Percentiles rank a stretch among this genome's conserved stretches.
These are phyloP conservation scores for Prillingera fragicola DNA, from an alignment of 1,284 basidiomycete species.

Conservation along the genomic window DNA sequence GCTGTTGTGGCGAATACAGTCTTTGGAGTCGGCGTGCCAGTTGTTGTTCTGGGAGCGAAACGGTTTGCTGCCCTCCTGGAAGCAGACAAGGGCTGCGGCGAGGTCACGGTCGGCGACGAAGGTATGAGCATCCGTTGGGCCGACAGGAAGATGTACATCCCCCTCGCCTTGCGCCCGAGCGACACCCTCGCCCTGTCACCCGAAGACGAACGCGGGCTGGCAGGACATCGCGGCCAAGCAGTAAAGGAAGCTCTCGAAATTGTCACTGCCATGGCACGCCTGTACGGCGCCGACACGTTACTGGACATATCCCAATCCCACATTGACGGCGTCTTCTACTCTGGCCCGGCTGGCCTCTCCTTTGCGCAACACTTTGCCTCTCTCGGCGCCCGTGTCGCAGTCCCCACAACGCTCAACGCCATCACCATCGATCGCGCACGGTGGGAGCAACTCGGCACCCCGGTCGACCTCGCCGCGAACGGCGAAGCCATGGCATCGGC, in stretches of 20 bases:
- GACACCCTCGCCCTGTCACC: background rate
- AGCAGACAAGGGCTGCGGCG: no score
- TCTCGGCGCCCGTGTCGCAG: constrained; percentile 6
- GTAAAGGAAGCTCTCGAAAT: constrained; percentile 5
- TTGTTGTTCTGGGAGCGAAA: background rate
- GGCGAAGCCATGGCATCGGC: background rate
- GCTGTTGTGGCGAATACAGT: constrained; percentile 6
- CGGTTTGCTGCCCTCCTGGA: background rate
- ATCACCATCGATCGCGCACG: constrained; percentile 3
- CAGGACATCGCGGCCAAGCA: background rate
- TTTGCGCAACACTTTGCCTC: constrained; percentile 8
- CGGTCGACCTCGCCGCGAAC: background rate
- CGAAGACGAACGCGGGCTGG: background rate
- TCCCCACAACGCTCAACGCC: constrained; percentile 12
- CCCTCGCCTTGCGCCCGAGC: background rate
- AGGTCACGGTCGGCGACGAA: background rate
- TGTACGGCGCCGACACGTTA: constrained; percentile 9
- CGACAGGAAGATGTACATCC: background rate
- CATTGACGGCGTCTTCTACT: constrained; percentile 14
- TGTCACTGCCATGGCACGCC: constrained; percentile 5
- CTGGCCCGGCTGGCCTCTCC: constrained; percentile 8
- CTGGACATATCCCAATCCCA: constrained; percentile 2
- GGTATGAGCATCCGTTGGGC: background rate
- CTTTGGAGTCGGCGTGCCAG: constrained; percentile 1
- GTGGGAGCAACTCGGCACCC: constrained; percentile 3